A percentile compares a stretch with the other conserved stretches of the same genome.
Evolutionary conservation across 805 yeast genomes (phyloP).

Genomic region (Clavispora carvajalis): DNA sequence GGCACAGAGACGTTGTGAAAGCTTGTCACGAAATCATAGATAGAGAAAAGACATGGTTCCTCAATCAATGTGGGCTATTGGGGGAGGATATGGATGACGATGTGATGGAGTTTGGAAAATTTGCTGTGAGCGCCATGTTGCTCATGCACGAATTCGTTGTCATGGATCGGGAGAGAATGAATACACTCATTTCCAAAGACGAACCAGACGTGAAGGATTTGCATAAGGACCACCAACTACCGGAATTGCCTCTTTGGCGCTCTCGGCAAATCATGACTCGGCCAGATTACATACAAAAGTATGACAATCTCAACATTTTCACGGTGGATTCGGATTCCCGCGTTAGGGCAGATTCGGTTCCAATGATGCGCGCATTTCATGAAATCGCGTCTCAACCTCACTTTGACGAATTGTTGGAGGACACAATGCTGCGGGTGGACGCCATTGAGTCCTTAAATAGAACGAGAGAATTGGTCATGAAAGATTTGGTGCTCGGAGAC

Average conservation of each 20-base stretch:
- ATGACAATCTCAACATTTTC: constrained; percentile 73
- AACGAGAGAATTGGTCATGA: constrained; percentile 69
- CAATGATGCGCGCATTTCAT: constrained; percentile 86
- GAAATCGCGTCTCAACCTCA: constrained; percentile 71
- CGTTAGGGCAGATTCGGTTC: constrained; percentile 77
- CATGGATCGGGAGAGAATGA: constrained; percentile 46
- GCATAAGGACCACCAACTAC: constrained; percentile 47
- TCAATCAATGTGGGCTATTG: constrained; percentile 74
- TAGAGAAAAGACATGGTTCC: constrained; percentile 78
- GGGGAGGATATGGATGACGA: constrained; percentile 85
- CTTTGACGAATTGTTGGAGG: constrained; percentile 59
- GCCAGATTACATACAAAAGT: constrained; percentile 69
- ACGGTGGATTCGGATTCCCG: constrained; percentile 69
- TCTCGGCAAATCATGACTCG: constrained; percentile 83
- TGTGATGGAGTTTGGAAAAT: constrained; percentile 80
- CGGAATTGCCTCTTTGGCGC: constrained; percentile 76
- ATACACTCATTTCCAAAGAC: constrained; percentile 16
- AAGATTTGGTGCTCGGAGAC: constrained; percentile 58
- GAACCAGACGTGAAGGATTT: constrained; percentile 11
- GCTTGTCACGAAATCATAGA: constrained; percentile 72
- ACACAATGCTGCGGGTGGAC: constrained; percentile 61
- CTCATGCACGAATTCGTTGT: constrained; percentile 65
- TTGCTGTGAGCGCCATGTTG: constrained; percentile 68
- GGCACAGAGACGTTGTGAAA: constrained; percentile 47
- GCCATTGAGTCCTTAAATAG: constrained; percentile 75